These are phyloP conservation scores for Penicillium diatomitis DNA, from an alignment of 495 filamentous ascomycete species.

Conservation along the genomic window DNA sequence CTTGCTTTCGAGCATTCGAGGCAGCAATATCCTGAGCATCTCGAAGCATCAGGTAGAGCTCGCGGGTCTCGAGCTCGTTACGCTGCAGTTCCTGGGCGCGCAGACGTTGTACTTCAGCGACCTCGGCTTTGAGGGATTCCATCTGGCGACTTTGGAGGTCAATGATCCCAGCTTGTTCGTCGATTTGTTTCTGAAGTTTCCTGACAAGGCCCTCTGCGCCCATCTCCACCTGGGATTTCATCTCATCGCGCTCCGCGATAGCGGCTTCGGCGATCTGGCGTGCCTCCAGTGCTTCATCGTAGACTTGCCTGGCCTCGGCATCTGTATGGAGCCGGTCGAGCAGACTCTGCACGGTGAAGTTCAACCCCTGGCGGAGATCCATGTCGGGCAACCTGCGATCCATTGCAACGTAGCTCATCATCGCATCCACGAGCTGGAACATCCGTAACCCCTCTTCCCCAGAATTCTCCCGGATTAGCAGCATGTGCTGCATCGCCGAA, in stretches of 20 bases:
- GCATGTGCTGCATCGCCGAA: slow-evolving; percentile 88
- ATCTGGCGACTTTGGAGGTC: slow-evolving; percentile 79
- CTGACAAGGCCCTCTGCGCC: slow-evolving; percentile 90
- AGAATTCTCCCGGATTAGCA: slow-evolving; percentile 87
- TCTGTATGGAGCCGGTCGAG: slow-evolving; percentile 95
- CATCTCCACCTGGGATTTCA: slow-evolving; percentile 83
- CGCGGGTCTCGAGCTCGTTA: slow-evolving; percentile 90
- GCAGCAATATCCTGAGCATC: slow-evolving; percentile 96
- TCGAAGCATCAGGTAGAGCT: slow-evolving; percentile 95
- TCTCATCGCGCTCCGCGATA: slow-evolving; percentile 92
- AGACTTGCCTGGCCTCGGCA: slow-evolving; percentile 80
- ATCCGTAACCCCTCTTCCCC: slow-evolving; percentile 87
- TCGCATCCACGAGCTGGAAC: slow-evolving; percentile 96
- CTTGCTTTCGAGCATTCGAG: slow-evolving; percentile 63
- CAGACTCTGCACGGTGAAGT: slow-evolving; percentile 92
- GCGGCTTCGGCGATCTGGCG: slow-evolving; percentile 91
- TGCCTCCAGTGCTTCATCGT: slow-evolving; percentile 81
- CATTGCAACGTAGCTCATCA: slow-evolving; percentile 99
- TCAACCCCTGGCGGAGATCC: slow-evolving; percentile 93
- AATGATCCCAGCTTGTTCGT: slow-evolving; percentile 85
- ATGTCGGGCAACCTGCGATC: slow-evolving; percentile 91
- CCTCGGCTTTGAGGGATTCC: slow-evolving; percentile 77
- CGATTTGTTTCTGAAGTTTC: slow-evolving; percentile 85
- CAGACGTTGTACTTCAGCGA: slow-evolving; percentile 76
- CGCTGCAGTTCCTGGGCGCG: slow-evolving; percentile 88